Base-by-base conservation (phyloP, 768 basidiomycete genomes). In the Harrya chromipes region DNA sequence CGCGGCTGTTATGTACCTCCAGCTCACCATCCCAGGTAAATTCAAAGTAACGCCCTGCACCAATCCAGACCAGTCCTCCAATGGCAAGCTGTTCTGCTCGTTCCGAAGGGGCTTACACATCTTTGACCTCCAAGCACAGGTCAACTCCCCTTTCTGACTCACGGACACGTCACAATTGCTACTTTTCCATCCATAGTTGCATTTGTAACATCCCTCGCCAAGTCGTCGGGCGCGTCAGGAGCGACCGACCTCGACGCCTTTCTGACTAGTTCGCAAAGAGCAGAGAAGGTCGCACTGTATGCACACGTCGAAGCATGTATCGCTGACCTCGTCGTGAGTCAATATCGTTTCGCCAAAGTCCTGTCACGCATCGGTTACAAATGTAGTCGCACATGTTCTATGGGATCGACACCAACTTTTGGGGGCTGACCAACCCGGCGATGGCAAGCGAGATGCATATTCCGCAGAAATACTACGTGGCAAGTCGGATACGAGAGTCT, bases 401-500 rank as follows among this genome's bases (percentile, higher is more conserved):
- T 59, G 79, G 84, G 11, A 70, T 78, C 31, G 68, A 77, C 14
- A 72, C 70, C 29, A 92, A 92, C 55, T 91, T 85, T 76, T 67
- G 60, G 49, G 69, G 70, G 10, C 56, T 87, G 48, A 85, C 78
- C 11, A 75, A 76, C 31, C 78, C 77, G 4, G 67, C 74, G 0
- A 67, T 91, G 35, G 79, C 76, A 1, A 74, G 76, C 6, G 64
- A 82, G 56, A 80, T 86, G 46, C 76, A 81, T 13, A 47, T 85
- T 3, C 89, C 87, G 1, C 85, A 87, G 58, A 76, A 81, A 9
- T 91, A 88, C 62, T 92, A 85, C 59, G 79, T 87, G 7, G 84
- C 88, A 0, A 60, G 64, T 6, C 78, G 87, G 16, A 75, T 90
- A 27, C 78, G 87, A 34, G 72, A 76, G 23, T 62, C 74, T 16